Conservation (phyloP, 2,329 filamentous ascomycete genomes). For the Fusarium avenaceum region DNA sequence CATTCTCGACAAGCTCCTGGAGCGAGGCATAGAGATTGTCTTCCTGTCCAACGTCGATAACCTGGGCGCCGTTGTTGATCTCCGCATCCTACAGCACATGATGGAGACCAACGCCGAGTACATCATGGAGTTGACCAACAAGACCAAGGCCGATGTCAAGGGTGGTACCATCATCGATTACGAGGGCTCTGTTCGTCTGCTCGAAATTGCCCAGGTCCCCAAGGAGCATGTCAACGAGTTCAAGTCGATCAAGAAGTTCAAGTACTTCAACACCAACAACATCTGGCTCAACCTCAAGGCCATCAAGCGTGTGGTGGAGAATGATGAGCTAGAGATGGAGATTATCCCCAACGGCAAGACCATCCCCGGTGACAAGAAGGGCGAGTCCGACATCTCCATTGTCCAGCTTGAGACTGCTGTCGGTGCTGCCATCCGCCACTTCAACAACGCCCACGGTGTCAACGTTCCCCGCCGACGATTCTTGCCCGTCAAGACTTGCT, state of each 20-base stretch:
- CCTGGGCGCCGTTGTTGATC: constrained; percentile 95
- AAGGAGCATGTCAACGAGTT: constrained; percentile 99
- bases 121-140: constrained; percentile 99
- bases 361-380: constrained; percentile 99
- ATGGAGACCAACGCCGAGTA: constrained; percentile 97
- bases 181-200: constrained; percentile 94
- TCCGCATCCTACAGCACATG: constrained; percentile 99
- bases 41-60: constrained; percentile 99
- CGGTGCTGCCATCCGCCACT: constrained; percentile 98
- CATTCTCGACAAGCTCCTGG: constrained; percentile 94
- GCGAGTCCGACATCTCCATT: constrained; percentile 97
- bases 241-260: constrained; percentile 99
- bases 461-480: constrained; percentile 98
- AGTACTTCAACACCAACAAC: constrained; percentile 99
- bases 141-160: constrained; percentile 99
- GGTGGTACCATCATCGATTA: constrained; percentile 99
- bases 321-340: constrained; percentile 98
- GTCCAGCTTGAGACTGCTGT: constrained; percentile 99
- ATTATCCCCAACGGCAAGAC: constrained; percentile 99
- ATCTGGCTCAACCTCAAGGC: constrained; percentile 99
- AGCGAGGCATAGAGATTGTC: constrained; percentile 95
- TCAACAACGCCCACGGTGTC: constrained; percentile 98
- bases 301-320: constrained; percentile 98
- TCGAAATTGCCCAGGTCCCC: constrained; percentile 98
- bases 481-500: constrained; percentile 99